phyloP scores from a whole-genome alignment of 352 stramenopile genomes.

The Lagenidium sp. region DNA sequence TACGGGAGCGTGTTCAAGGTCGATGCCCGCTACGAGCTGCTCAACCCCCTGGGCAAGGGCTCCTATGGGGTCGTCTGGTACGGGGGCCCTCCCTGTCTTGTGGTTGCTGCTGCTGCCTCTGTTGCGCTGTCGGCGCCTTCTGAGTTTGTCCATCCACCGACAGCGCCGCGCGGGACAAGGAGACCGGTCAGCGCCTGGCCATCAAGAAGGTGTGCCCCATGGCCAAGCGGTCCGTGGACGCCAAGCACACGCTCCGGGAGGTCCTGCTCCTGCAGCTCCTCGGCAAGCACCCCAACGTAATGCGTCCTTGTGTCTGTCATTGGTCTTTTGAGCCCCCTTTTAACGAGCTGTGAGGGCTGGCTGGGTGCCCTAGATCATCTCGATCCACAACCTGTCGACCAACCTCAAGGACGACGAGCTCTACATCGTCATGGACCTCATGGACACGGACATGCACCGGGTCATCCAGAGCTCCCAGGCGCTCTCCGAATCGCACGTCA shows the following conservation, averaged over 20 bases:
- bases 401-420: conserved; percentile 89
- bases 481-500: conserved; percentile 64
- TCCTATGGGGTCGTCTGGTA: conserved; percentile 89
- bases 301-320: not conserved
- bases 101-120: too few relatives aligned
- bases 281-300: conserved; percentile 79
- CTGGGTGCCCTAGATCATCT: conserved; percentile 51
- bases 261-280: conserved; percentile 83
- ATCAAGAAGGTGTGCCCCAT: conserved; percentile 91
- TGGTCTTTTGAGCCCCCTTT: not conserved
- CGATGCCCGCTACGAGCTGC: conserved; percentile 74
- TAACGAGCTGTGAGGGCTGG: not conserved
- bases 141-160: too few relatives aligned
- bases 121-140: too few relatives aligned
- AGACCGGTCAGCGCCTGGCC: conserved; percentile 71
- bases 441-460: conserved; percentile 90
- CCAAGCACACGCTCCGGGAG: conserved; percentile 86
- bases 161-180: conserved; percentile 66
- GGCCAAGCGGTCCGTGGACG: conserved; percentile 66
- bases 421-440: conserved; percentile 95
- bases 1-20: conserved; percentile 80
- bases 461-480: conserved; percentile 79
- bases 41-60: conserved; percentile 86
- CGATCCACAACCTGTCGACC: conserved; percentile 67
- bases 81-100: too few relatives aligned